These are phyloP conservation scores for Ambrosia artemisiifolia DNA, from an alignment of 129 eudicot genomes.

Conservation along the genomic window DNA sequence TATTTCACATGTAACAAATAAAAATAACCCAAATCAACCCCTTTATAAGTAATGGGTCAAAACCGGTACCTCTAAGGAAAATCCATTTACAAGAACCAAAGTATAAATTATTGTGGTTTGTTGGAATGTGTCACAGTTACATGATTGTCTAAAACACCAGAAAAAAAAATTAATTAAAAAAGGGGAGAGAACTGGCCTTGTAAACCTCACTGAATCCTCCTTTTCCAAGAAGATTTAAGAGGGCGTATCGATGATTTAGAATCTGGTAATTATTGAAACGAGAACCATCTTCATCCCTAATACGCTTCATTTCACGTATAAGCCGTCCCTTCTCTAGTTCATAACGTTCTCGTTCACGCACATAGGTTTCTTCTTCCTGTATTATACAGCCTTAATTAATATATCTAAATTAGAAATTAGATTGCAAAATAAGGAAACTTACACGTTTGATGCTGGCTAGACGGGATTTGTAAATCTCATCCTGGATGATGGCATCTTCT, in stretches of 20 bases:
- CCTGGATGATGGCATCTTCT: constrained; percentile 78
- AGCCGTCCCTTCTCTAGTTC: constrained; percentile 92
- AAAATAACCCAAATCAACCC: neutral
- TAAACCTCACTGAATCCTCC: constrained; percentile 98
- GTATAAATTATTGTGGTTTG: neutral
- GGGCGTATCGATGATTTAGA: constrained; percentile 87
- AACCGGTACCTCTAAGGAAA: neutral
- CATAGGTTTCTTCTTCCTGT: constrained; percentile 79
- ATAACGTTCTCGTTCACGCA: constrained; percentile 89
- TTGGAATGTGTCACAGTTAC: constrained; percentile 1
- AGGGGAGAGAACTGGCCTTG: constrained; percentile 49
- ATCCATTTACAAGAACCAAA: constrained; percentile 14
- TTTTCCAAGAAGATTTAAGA: constrained; percentile 88
- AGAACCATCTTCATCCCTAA: constrained; percentile 95
- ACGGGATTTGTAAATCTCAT: constrained; percentile 89
- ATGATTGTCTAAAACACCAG: neutral
- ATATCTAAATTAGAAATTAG: neutral
- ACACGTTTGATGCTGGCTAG: constrained; percentile 91
- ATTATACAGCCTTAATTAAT: constrained; percentile 11
- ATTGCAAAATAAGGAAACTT: constrained; percentile 21
- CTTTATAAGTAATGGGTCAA: neutral
- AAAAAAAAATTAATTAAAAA: neutral
- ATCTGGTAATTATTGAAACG: constrained; percentile 92
- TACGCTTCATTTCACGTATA: constrained; percentile 99
- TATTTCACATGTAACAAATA: neutral